Percentiles rank a stretch among this genome's conserved stretches.
Evolutionary conservation across 768 basidiomycete genomes (phyloP).

Genomic region (Grammothele lineata): DNA sequence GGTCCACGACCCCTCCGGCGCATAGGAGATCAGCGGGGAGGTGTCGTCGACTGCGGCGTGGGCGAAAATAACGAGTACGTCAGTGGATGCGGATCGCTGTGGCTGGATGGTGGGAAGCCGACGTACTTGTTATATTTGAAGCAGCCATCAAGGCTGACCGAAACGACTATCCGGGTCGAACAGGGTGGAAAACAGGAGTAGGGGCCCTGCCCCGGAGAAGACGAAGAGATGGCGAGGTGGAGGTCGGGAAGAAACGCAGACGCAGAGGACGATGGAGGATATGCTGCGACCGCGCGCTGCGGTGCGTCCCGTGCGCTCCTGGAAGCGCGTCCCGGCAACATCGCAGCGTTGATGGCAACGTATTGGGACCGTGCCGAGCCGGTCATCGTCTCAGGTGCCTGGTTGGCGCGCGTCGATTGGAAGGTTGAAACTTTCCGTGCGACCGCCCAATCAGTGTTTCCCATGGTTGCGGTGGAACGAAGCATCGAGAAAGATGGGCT

Average conservation of each 20-base stretch:
- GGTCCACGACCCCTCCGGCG: conserved; percentile 46
- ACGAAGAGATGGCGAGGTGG: conserved; percentile 7
- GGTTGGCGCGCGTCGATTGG: too few species aligned
- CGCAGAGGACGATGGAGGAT: conserved; percentile 3
- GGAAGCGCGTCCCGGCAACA: neutral
- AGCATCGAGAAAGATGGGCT: too few species aligned
- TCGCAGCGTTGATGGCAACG: neutral
- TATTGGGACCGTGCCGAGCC: neutral
- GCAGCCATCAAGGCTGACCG: conserved; percentile 26
- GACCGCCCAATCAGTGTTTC: too few species aligned
- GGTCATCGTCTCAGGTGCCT: too few species aligned
- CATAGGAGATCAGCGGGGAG: conserved; percentile 51
- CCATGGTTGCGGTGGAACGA: too few species aligned
- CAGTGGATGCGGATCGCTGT: too few species aligned
- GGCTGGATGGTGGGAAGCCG: neutral
- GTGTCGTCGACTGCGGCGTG: conserved; percentile 46
- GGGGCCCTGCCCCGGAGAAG: conserved; percentile 14
- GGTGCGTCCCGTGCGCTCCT: neutral
- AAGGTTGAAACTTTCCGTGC: too few species aligned
- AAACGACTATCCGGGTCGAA: conserved; percentile 1
- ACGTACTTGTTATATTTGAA: conserved; percentile 28
- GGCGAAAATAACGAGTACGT: too few species aligned
- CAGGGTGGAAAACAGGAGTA: conserved; percentile 6
- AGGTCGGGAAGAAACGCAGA: neutral
- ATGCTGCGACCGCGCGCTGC: neutral